A percentile compares a stretch with the other conserved stretches of the same genome.
Conservation (phyloP, 129 eudicot genomes). For the Sambucus nigra region DNA sequence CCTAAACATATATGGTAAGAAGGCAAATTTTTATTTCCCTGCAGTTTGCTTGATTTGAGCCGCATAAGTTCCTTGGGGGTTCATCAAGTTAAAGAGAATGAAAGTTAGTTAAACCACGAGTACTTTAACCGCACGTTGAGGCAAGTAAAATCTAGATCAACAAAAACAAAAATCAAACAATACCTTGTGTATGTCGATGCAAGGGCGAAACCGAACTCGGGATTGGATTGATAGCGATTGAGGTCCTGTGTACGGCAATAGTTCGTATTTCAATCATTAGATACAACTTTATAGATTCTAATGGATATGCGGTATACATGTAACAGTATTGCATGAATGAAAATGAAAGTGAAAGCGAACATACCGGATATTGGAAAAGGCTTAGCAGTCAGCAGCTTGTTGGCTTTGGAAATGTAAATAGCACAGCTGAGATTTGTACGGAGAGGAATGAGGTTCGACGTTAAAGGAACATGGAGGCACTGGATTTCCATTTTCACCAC, state of each 20-base stretch:
- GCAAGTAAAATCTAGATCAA: too few relatives aligned
- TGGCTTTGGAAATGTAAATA: conserved; percentile 3
- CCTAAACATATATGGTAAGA: too few relatives aligned
- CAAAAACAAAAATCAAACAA: too few relatives aligned
- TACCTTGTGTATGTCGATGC: conserved; percentile 97
- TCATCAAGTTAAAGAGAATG: too few relatives aligned
- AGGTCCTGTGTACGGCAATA: conserved; percentile 27
- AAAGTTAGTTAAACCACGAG: too few relatives aligned
- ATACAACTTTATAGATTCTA: not conserved
- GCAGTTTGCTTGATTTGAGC: too few relatives aligned
- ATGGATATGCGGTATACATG: not conserved
- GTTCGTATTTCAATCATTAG: not conserved
- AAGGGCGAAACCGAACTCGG: conserved; percentile 82
- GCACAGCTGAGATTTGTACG: conserved; percentile 8
- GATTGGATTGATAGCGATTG: conserved; percentile 41
- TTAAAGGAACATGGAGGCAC: conserved; percentile 14
- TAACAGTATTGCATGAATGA: not conserved
- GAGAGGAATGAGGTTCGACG: conserved; percentile 13
- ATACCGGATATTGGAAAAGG: conserved; percentile 25
- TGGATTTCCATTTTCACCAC: conserved; percentile 15
- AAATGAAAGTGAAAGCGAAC: not conserved
- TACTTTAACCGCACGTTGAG: too few relatives aligned
- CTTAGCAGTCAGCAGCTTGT: conserved; percentile 1
- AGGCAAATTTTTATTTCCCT: too few relatives aligned
- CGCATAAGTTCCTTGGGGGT: too few relatives aligned